Conservation (phyloP, 2,329 filamentous ascomycete species). For the Stylonectria norvegica region DNA sequence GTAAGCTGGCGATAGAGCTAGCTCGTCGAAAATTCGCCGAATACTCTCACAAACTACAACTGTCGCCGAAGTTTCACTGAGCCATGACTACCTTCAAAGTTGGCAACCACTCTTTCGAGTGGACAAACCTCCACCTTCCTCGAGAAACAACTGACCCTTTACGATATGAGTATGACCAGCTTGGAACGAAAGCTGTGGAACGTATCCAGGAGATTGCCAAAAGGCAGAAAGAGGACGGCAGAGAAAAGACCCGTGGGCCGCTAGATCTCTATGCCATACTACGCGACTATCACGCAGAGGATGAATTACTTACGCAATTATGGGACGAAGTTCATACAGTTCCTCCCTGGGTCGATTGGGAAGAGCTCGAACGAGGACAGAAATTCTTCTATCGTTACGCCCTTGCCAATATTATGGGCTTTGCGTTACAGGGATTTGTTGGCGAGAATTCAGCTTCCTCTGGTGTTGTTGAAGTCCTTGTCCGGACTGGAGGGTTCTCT, state of each 20-base stretch:
- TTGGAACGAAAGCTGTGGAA: slow-evolving; percentile 16
- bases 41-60: no score
- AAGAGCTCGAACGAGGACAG: slow-evolving; percentile 60
- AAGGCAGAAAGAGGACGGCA: slow-evolving; percentile 7
- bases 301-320: not conserved
- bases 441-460: slow-evolving; percentile 43
- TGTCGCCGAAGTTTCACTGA: no score
- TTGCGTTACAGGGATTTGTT: slow-evolving; percentile 37
- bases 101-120: no score
- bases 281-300: not conserved
- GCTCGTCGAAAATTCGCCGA: no score
- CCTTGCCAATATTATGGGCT: slow-evolving; percentile 54
- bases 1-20: no score
- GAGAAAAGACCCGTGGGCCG: not conserved
- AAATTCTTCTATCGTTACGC: slow-evolving; percentile 64
- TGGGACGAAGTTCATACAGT: slow-evolving; percentile 51
- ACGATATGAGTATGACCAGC: slow-evolving; percentile 17
- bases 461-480: slow-evolving; percentile 62
- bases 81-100: no score
- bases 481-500: slow-evolving; percentile 64
- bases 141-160: slow-evolving; percentile 12
- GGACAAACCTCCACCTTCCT: slow-evolving; percentile 18
- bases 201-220: slow-evolving; percentile 13
- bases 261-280: not conserved
- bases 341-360: slow-evolving; percentile 66